phyloP scores from a whole-genome alignment of 768 basidiomycete genomes.

The Boletus vermiculosoides region DNA sequence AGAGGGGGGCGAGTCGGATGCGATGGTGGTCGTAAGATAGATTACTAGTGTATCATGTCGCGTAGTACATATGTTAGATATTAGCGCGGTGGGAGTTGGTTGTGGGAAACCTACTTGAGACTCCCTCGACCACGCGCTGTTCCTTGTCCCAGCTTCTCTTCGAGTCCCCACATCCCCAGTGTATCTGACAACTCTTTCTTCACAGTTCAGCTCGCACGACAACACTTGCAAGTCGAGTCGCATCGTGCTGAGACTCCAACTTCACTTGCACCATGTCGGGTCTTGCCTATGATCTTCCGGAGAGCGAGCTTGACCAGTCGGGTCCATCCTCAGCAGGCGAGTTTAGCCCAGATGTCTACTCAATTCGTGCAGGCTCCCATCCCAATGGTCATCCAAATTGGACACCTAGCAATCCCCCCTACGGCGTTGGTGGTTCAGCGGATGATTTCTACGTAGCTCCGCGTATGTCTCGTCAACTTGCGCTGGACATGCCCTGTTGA shows the following conservation, averaged over 20 bases:
- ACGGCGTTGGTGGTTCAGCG: slow-evolving; percentile 4
- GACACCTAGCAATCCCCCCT: neutral
- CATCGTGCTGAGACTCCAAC: neutral
- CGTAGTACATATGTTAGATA: neutral
- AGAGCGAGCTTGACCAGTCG: slow-evolving; percentile 8
- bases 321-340: slow-evolving; percentile 7
- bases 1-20: slow-evolving; percentile 2
- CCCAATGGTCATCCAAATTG: slow-evolving; percentile 8
- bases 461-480: slow-evolving; percentile 20
- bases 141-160: neutral
- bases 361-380: slow-evolving; percentile 1
- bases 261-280: slow-evolving; percentile 25
- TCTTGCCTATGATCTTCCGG: slow-evolving; percentile 31
- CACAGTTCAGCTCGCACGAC: neutral
- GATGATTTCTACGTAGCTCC: slow-evolving; percentile 21
- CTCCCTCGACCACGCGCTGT: neutral
- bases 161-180: neutral
- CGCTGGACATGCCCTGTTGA: slow-evolving; percentile 8
- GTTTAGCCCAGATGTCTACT: slow-evolving; percentile 3
- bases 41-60: neutral
- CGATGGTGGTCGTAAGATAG: slow-evolving; percentile 22
- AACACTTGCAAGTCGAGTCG: neutral
- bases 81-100: neutral
- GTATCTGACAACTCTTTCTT: neutral
- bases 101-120: slow-evolving; percentile 16